Conservation (phyloP, 1,284 basidiomycete species). For the Pseudozyma pruni region DNA sequence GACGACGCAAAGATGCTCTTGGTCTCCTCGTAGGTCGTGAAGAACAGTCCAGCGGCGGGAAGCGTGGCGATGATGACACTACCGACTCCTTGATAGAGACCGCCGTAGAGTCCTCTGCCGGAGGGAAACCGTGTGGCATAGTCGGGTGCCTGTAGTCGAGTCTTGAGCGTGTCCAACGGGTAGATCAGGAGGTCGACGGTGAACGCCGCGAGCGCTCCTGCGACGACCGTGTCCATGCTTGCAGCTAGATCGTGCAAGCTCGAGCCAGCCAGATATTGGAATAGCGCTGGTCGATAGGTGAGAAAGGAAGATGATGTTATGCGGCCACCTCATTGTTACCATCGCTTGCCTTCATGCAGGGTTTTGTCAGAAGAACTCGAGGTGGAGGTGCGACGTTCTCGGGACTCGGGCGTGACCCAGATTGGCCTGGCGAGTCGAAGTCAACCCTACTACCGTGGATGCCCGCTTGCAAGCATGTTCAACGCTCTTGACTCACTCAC, state of each 20-base stretch:
- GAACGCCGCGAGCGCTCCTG: slow-evolving; percentile 62
- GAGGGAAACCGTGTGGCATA: slow-evolving; percentile 76
- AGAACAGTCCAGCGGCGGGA: slow-evolving; percentile 74
- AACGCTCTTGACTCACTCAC: too few relatives aligned
- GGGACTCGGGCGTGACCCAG: slow-evolving; percentile 14
- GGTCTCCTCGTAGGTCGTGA: slow-evolving; percentile 55
- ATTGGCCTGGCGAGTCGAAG: too few relatives aligned
- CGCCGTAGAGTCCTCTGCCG: slow-evolving; percentile 83
- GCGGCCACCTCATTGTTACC: too few relatives aligned
- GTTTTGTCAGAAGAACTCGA: slow-evolving; percentile 27
- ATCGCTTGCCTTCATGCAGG: slow-evolving; percentile 4
- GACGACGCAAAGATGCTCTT: slow-evolving; percentile 48
- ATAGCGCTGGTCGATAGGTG: too few relatives aligned
- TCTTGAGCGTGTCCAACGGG: slow-evolving; percentile 96
- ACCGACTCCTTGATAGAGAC: slow-evolving; percentile 94
- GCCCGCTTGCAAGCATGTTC: too few relatives aligned
- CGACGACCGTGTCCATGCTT: slow-evolving; percentile 48
- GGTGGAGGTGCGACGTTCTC: slow-evolving; percentile 17
- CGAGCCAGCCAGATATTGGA: too few relatives aligned
- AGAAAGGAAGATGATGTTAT: too few relatives aligned
- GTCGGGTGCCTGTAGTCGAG: slow-evolving; percentile 87
- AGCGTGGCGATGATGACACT: slow-evolving; percentile 95
- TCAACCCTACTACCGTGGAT: too few relatives aligned
- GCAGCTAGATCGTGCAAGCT: background rate
- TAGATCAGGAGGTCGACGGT: slow-evolving; percentile 86